Percentiles rank a stretch among this genome's conserved stretches.
Evolutionary conservation across 352 stramenopile genomes (phyloP).

Genomic region (Globisporangium barbulae): DNA sequence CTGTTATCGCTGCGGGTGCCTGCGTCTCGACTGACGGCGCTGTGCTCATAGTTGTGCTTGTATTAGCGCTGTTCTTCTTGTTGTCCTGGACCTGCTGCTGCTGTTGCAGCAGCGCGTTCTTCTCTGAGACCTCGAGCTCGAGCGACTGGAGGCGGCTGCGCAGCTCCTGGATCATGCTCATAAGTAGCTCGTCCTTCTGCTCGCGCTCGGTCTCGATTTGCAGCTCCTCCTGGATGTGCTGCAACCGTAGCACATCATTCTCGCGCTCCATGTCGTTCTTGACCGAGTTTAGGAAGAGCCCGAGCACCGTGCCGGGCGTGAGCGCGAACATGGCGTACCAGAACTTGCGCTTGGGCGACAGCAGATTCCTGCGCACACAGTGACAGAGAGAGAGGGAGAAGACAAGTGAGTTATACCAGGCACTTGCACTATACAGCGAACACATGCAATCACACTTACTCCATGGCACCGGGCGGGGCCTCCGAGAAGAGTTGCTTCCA

Average conservation of each 20-base stretch:
- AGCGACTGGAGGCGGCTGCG: constrained; percentile 50
- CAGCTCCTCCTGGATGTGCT: constrained; percentile 43
- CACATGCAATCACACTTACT: constrained; percentile 35
- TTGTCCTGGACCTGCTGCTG: neutral
- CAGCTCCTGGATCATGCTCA: constrained; percentile 55
- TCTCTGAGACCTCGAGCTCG: constrained; percentile 38
- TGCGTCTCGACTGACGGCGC: constrained; percentile 7
- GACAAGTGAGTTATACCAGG: neutral
- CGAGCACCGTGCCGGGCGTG: constrained; percentile 57
- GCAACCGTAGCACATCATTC: constrained; percentile 49
- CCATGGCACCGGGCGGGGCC: constrained; percentile 54
- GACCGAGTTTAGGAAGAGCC: constrained; percentile 67
- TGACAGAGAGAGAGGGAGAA: neutral
- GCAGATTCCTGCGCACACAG: constrained; percentile 37
- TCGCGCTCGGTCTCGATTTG: constrained; percentile 32
- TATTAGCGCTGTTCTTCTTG: constrained; percentile 4
- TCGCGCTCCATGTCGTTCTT: constrained; percentile 67
- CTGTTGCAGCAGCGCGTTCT: constrained; percentile 14
- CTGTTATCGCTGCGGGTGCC: constrained; percentile 7
- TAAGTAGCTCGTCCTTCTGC: constrained; percentile 51
- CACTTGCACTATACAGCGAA: neutral
- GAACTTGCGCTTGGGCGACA: constrained; percentile 60
- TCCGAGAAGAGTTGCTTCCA: constrained; percentile 78
- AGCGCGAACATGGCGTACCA: constrained; percentile 72
- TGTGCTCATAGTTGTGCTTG: constrained; percentile 7